Percentiles rank a stretch among this genome's conserved stretches.
Conservation (phyloP, 306 rosid genomes). For the Canavalia gladiata region DNA sequence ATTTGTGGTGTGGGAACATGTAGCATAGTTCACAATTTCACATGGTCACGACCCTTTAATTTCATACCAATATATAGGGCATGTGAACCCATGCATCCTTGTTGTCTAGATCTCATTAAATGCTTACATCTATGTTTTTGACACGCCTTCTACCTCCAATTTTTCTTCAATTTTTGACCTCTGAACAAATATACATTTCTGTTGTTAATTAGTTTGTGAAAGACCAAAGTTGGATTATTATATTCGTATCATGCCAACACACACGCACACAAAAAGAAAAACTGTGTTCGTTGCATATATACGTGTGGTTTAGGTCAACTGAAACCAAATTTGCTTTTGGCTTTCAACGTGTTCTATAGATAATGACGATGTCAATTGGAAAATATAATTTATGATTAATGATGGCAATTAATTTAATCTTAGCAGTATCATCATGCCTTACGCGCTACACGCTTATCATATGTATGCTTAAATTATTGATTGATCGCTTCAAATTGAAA, state of each 20-base stretch:
- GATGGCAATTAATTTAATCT: conserved; percentile 41
- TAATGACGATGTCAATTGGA: neutral
- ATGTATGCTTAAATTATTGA: conserved; percentile 34
- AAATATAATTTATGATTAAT: neutral
- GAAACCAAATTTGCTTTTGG: conserved; percentile 36
- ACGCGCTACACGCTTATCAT: conserved; percentile 49
- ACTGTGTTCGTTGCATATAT: neutral
- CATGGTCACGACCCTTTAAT: conserved; percentile 24
- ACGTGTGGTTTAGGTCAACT: conserved; percentile 45
- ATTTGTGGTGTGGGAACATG: conserved; percentile 37
- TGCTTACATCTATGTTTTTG: neutral
- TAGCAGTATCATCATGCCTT: conserved; percentile 47
- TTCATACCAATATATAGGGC: conserved; percentile 38
- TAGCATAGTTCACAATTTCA: conserved; percentile 38
- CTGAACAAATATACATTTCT: neutral
- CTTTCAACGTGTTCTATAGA: conserved; percentile 39
- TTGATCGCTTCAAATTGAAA: neutral
- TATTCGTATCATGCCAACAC: too few species aligned
- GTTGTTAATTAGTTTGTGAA: neutral
- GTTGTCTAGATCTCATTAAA: neutral
- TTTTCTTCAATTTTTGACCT: neutral
- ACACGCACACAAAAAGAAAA: too few species aligned
- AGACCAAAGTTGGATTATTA: neutral
- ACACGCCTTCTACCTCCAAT: neutral
- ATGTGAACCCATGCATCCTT: conserved; percentile 35